These are phyloP conservation scores for Cyclocybe cylindracea DNA, from an alignment of 768 basidiomycete genomes.

Conservation along the genomic window DNA sequence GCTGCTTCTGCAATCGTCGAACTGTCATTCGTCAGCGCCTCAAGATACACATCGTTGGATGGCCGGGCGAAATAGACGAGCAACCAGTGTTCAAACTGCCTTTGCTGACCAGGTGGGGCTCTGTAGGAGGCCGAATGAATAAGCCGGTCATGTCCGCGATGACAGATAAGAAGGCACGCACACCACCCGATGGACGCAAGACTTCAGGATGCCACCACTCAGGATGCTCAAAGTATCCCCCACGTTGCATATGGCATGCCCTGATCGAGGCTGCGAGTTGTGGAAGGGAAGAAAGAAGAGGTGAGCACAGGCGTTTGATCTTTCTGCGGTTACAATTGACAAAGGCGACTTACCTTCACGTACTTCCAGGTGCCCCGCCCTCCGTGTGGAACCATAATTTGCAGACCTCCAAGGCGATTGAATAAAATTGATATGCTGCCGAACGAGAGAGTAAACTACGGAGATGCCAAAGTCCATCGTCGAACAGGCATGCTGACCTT, in stretches of 20 bases:
- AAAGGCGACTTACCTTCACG: slow-evolving; percentile 44
- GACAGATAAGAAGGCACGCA: slow-evolving; percentile 20
- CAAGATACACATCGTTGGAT: slow-evolving; percentile 44
- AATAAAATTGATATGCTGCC: slow-evolving; percentile 55
- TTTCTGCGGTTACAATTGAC: not conserved
- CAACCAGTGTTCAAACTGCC: slow-evolving; percentile 51
- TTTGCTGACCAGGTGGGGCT: slow-evolving; percentile 55
- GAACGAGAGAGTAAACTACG: slow-evolving; percentile 28
- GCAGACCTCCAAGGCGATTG: slow-evolving; percentile 64
- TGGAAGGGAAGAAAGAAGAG: not conserved
- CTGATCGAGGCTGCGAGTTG: slow-evolving; percentile 42
- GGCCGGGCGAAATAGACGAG: slow-evolving; percentile 65
- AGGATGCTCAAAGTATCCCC: slow-evolving; percentile 61
- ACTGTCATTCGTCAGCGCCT: slow-evolving; percentile 46
- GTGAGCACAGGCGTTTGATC: too few relatives aligned
- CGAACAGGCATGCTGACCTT: slow-evolving; percentile 30
- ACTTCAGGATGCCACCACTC: slow-evolving; percentile 61
- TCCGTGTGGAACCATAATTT: slow-evolving; percentile 50
- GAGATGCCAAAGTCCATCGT: slow-evolving; percentile 15
- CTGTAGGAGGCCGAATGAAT: slow-evolving; percentile 8
- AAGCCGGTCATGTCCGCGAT: not conserved
- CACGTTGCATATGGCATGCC: slow-evolving; percentile 55
- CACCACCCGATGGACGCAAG: slow-evolving; percentile 62
- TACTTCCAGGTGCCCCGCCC: slow-evolving; percentile 63
- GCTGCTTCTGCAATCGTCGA: slow-evolving; percentile 44